Percentiles rank a stretch among this genome's conserved stretches.
Evolutionary conservation across 345 rosid species (phyloP).

Genomic region (Rubroshorea leprosula): DNA sequence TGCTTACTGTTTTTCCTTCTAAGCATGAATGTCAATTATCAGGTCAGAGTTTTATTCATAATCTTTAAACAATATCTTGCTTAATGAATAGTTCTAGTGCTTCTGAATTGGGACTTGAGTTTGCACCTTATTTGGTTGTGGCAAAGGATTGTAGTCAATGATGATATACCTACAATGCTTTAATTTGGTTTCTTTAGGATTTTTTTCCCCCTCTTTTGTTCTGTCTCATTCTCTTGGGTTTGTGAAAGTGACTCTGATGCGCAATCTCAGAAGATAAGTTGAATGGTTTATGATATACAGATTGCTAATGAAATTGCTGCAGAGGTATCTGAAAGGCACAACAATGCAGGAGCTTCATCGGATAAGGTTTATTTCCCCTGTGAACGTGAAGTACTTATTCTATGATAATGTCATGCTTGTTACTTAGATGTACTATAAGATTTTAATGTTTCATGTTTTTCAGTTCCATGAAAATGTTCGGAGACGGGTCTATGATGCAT

Average conservation of each 20-base stretch:
- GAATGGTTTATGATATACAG: constrained; percentile 24
- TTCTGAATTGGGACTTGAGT: not conserved
- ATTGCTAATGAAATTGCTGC: constrained; percentile 38
- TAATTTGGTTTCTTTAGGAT: not conserved
- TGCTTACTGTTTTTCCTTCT: not conserved
- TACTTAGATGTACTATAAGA: not conserved
- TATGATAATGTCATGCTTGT: constrained; percentile 3
- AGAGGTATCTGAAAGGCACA: constrained; percentile 29
- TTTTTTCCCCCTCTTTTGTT: not conserved
- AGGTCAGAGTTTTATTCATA: not conserved
- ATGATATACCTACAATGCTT: not conserved
- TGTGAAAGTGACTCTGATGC: not conserved
- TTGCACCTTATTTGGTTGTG: no score
- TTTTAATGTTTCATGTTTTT: not conserved
- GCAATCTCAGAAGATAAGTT: not conserved
- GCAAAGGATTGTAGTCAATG: not conserved
- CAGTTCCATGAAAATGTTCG: constrained; percentile 42
- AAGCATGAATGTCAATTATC: not conserved
- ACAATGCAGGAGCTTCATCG: constrained; percentile 19
- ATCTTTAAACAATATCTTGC: not conserved
- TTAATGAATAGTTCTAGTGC: not conserved
- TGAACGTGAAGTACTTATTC: not conserved
- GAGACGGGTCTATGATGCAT: constrained; percentile 38
- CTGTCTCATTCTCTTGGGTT: not conserved
- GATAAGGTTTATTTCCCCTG: constrained; percentile 28